Conservation (phyloP, 2,329 filamentous ascomycete genomes). For the Nakataea oryzae region DNA sequence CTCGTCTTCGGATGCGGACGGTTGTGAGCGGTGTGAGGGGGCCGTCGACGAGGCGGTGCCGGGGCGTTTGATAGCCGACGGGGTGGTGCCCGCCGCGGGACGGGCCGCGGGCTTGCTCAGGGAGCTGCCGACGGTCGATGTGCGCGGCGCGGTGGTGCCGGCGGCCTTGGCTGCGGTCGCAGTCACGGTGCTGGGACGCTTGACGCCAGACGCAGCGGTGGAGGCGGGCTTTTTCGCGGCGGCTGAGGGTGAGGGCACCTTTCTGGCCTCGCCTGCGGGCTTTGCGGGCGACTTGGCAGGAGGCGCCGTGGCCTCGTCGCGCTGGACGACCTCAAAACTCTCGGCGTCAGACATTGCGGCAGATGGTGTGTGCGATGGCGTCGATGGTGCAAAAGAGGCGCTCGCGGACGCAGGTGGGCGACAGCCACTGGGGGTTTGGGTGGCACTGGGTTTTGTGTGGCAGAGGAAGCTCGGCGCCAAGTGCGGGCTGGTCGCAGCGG, state of each 20-base stretch:
- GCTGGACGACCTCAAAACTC: slow-evolving; percentile 17
- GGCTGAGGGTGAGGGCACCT: slow-evolving; percentile 2
- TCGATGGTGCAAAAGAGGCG: background rate
- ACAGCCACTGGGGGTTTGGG: background rate
- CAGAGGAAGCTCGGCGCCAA: background rate
- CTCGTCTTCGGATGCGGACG: slow-evolving; percentile 25
- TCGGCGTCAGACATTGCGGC: slow-evolving; percentile 22
- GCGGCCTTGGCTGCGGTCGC: slow-evolving; percentile 19
- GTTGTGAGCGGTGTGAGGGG: slow-evolving; percentile 19
- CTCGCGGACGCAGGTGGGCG: background rate
- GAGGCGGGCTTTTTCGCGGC: slow-evolving; percentile 13
- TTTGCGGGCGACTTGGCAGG: slow-evolving; percentile 10
- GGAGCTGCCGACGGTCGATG: slow-evolving; percentile 14
- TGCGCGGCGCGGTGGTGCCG: slow-evolving; percentile 14
- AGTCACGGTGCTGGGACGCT: slow-evolving; percentile 10
- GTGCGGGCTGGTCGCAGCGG: background rate
- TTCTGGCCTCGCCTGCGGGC: background rate
- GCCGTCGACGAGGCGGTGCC: slow-evolving; percentile 17
- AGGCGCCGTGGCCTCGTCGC: slow-evolving; percentile 13
- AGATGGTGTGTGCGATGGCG: background rate
- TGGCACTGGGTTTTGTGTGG: background rate
- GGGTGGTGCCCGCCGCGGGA: slow-evolving; percentile 14
- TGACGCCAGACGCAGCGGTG: slow-evolving; percentile 7
- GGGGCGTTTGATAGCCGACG: slow-evolving; percentile 17
- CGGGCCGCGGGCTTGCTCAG: slow-evolving; percentile 20